These are phyloP conservation scores for Saussurea involucrata DNA, from an alignment of 129 eudicot genomes.

Conservation along the genomic window DNA sequence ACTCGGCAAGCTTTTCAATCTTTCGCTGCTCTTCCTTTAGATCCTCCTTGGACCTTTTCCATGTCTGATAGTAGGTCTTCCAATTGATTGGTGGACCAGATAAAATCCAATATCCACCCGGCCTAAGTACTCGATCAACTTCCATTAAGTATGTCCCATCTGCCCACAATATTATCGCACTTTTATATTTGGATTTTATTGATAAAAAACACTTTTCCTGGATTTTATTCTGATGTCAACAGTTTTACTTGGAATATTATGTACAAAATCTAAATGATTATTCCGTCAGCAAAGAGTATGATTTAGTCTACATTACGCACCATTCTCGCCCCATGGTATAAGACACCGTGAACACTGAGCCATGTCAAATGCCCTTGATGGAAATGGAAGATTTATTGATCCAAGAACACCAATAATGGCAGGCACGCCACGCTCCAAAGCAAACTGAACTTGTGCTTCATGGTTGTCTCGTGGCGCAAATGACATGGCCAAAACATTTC, in stretches of 20 bases:
- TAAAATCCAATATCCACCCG: conserved; percentile 76
- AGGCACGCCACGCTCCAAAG: conserved; percentile 74
- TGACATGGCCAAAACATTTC: conserved; percentile 71
- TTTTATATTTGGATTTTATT: not conserved
- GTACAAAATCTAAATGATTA: not conserved
- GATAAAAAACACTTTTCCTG: not conserved
- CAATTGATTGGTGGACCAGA: conserved; percentile 86
- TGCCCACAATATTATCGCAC: conserved; percentile 13
- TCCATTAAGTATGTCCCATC: conserved; percentile 75
- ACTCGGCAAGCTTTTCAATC: conserved; percentile 66
- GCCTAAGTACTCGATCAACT: conserved; percentile 78
- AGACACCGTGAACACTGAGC: conserved; percentile 74
- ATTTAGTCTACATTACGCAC: conserved; percentile 24
- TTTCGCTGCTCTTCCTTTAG: conserved; percentile 54
- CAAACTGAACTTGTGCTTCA: conserved; percentile 80
- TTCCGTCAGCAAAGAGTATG: not conserved
- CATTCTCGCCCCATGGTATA: conserved; percentile 64
- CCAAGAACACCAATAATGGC: conserved; percentile 75
- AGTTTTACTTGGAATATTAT: not conserved
- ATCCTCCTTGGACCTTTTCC: conserved; percentile 69
- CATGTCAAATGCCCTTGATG: conserved; percentile 75
- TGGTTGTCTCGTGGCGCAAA: conserved; percentile 80
- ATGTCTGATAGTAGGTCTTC: conserved; percentile 57
- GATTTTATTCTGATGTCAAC: not conserved
- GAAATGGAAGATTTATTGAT: conserved; percentile 55